Conservation (phyloP, 495 filamentous ascomycete genomes). For the Trichoderma erinaceum region DNA sequence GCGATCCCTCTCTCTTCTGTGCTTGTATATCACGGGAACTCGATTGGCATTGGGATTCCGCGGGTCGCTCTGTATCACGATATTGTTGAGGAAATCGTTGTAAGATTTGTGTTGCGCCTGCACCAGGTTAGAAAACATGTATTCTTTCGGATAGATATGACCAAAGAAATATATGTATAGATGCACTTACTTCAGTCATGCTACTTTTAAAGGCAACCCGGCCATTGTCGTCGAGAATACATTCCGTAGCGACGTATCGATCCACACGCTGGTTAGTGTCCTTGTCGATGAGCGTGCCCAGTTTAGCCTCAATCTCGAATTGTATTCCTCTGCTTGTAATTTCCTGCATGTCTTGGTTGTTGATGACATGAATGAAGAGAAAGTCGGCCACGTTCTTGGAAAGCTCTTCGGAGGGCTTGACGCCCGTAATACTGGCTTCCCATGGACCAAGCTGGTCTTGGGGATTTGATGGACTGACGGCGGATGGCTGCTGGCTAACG, state of each 20-base stretch:
- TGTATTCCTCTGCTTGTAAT: slow-evolving; percentile 53
- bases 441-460: slow-evolving; percentile 50
- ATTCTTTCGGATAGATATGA: too few relatives aligned
- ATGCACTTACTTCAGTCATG: slow-evolving; percentile 69
- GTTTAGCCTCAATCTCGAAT: slow-evolving; percentile 86
- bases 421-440: slow-evolving; percentile 66
- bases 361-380: slow-evolving; percentile 61
- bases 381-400: slow-evolving; percentile 67
- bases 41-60: slow-evolving; percentile 39
- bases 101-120: slow-evolving; percentile 70
- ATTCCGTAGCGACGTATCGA: slow-evolving; percentile 60
- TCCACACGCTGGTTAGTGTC: slow-evolving; percentile 58
- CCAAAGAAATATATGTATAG: neutral
- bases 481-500: slow-evolving; percentile 1
- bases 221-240: slow-evolving; percentile 50
- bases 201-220: slow-evolving; percentile 63
- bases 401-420: slow-evolving; percentile 60
- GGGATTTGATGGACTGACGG: neutral
- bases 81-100: slow-evolving; percentile 73
- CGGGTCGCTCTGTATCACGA: slow-evolving; percentile 48
- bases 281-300: slow-evolving; percentile 72
- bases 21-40: slow-evolving; percentile 70
- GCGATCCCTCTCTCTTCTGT: slow-evolving; percentile 71
- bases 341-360: slow-evolving; percentile 49
- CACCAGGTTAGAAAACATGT: slow-evolving; percentile 1